These are phyloP conservation scores for Annulohypoxylon stygium DNA, from an alignment of 495 filamentous ascomycete genomes.

Conservation along the genomic window DNA sequence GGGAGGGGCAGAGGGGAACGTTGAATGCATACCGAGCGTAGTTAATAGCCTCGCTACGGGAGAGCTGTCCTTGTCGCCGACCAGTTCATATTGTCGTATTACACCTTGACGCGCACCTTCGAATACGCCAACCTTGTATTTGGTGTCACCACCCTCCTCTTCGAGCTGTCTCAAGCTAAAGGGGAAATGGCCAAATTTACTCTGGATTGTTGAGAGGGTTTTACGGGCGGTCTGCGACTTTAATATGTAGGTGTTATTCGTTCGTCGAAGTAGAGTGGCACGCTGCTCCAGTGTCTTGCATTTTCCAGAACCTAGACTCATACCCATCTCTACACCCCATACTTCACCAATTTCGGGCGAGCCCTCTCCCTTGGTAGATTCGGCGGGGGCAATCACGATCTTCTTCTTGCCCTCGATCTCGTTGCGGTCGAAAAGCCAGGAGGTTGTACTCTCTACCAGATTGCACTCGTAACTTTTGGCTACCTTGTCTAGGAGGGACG, in stretches of 20 bases:
- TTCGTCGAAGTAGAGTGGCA: conserved; percentile 91
- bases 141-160: conserved; percentile 89
- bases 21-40: conserved; percentile 81
- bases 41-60: conserved; percentile 88
- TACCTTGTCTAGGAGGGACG: conserved; percentile 88
- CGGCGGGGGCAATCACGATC: conserved; percentile 90
- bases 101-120: conserved; percentile 94
- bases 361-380: conserved; percentile 91
- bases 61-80: conserved; percentile 88
- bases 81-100: conserved; percentile 93
- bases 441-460: conserved; percentile 96
- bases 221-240: conserved; percentile 94
- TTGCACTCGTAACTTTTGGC: conserved; percentile 91
- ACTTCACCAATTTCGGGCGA: conserved; percentile 91
- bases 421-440: conserved; percentile 94
- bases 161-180: conserved; percentile 98
- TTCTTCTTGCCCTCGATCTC: conserved; percentile 99
- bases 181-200: conserved; percentile 97
- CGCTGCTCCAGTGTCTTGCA: conserved; percentile 90
- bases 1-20: conserved; percentile 18
- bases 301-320: conserved; percentile 92
- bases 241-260: conserved; percentile 86
- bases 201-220: conserved; percentile 89
- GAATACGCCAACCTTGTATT: conserved; percentile 83
- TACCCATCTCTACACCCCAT: conserved; percentile 96